phyloP scores from a whole-genome alignment of 208 protist genomes.

The Wallacemonas rigidus region DNA sequence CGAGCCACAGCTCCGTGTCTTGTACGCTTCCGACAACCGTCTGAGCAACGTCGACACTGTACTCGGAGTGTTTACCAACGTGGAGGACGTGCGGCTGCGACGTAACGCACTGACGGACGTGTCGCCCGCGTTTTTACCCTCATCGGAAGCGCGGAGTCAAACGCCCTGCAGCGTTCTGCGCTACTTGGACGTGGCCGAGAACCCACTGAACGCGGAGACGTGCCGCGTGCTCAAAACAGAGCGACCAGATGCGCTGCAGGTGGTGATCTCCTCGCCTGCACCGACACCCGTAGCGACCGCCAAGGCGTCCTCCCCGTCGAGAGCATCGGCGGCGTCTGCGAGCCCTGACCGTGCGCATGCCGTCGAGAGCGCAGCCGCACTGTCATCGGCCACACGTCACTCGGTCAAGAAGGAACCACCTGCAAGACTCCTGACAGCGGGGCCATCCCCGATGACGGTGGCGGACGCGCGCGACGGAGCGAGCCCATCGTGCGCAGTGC shows the following conservation, averaged over 20 bases:
- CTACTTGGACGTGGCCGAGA: constrained; percentile 7
- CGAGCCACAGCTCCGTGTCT: constrained; percentile 33
- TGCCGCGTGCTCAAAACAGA: not conserved
- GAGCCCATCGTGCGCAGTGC: not conserved
- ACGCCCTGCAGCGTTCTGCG: not conserved
- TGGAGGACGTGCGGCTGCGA: constrained; percentile 44
- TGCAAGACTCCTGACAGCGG: not conserved
- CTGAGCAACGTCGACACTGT: constrained; percentile 28
- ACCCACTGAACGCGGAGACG: not conserved
- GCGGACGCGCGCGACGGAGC: not conserved
- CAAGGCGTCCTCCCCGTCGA: not conserved
- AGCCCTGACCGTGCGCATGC: not conserved
- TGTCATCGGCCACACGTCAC: not conserved
- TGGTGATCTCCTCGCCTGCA: constrained; percentile 9
- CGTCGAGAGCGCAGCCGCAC: not conserved
- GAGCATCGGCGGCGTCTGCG: not conserved
- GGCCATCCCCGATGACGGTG: not conserved
- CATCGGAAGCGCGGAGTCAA: too few relatives aligned
- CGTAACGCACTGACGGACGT: constrained; percentile 17
- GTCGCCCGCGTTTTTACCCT: not conserved
- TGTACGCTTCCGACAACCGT: constrained; percentile 53
- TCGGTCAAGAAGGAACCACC: constrained; percentile 13
- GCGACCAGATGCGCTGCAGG: not conserved
- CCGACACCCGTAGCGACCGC: not conserved
- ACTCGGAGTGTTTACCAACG: constrained; percentile 31